These are phyloP conservation scores for Sherardia arvensis DNA, from an alignment of 257 asterid genomes.

Conservation along the genomic window DNA sequence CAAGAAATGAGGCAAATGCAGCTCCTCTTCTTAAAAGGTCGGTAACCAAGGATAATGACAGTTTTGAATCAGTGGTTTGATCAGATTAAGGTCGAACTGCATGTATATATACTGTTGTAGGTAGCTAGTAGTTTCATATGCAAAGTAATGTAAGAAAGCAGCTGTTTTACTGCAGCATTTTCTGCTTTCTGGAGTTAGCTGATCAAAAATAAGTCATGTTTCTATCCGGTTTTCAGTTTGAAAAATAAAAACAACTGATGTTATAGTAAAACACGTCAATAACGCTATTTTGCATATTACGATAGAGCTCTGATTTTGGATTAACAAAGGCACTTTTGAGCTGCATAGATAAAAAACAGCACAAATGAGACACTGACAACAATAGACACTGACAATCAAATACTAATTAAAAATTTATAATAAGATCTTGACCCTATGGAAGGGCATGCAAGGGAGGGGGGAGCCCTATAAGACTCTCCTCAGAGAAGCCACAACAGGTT, in stretches of 20 bases:
- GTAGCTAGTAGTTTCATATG: slow-evolving; percentile 1
- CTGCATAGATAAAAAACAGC: no score
- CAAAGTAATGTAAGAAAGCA: background rate
- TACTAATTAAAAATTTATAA: no score
- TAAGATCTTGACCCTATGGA: slow-evolving; percentile 46
- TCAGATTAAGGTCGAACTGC: background rate
- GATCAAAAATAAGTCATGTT: background rate
- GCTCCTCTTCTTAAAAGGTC: slow-evolving; percentile 53
- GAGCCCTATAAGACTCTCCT: slow-evolving; percentile 77
- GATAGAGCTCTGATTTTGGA: no score
- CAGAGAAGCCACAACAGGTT: slow-evolving; percentile 83
- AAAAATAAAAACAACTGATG: no score
- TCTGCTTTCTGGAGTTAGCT: background rate
- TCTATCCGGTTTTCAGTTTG: no score
- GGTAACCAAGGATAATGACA: slow-evolving; percentile 20
- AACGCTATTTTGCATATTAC: no score
- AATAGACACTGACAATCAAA: no score
- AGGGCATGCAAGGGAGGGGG: slow-evolving; percentile 63
- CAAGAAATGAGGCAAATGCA: slow-evolving; percentile 33
- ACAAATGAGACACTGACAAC: no score
- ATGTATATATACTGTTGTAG: background rate
- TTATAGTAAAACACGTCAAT: no score
- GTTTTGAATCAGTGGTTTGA: slow-evolving; percentile 27
- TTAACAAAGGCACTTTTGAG: no score
- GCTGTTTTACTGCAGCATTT: background rate